phyloP scores from a whole-genome alignment of 257 asterid genomes.

The Agastache rugosa region DNA sequence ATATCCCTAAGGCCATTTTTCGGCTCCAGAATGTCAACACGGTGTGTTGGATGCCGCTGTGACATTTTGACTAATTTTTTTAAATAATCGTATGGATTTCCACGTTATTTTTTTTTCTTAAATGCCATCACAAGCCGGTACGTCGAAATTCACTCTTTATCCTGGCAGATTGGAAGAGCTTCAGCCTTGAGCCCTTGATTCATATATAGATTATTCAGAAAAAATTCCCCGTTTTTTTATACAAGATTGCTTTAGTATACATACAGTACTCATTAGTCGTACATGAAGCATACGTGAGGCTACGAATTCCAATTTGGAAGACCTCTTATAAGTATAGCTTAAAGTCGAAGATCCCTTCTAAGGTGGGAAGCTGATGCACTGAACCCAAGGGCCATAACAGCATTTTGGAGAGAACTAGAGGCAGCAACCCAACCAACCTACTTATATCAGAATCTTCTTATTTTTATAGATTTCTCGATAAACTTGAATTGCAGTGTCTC shows the following conservation, averaged over 20 bases:
- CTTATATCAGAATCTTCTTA: not conserved
- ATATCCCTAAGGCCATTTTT: no score
- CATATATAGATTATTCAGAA: no score
- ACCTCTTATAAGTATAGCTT: slow-evolving; percentile 3
- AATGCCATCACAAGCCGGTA: no score
- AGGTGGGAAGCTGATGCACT: slow-evolving; percentile 21
- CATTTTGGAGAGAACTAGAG: not conserved
- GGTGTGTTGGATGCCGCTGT: no score
- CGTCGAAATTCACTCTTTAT: no score
- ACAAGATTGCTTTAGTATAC: slow-evolving; percentile 26
- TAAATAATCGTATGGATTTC: no score
- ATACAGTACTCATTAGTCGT: slow-evolving; percentile 20
- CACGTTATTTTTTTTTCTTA: no score
- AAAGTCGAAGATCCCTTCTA: slow-evolving; percentile 9
- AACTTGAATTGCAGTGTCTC: not conserved
- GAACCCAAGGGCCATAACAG: not conserved
- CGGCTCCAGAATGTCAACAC: no score
- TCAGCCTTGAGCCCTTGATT: no score
- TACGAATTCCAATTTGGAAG: slow-evolving; percentile 20
- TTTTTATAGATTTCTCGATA: slow-evolving; percentile 17
- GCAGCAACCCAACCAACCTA: not conserved
- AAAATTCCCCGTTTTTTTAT: no score
- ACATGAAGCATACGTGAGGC: slow-evolving; percentile 11
- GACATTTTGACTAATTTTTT: no score
- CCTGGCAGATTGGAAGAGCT: no score